Conservation (phyloP, 139 green algal species). For the Haematococcus sp. region DNA sequence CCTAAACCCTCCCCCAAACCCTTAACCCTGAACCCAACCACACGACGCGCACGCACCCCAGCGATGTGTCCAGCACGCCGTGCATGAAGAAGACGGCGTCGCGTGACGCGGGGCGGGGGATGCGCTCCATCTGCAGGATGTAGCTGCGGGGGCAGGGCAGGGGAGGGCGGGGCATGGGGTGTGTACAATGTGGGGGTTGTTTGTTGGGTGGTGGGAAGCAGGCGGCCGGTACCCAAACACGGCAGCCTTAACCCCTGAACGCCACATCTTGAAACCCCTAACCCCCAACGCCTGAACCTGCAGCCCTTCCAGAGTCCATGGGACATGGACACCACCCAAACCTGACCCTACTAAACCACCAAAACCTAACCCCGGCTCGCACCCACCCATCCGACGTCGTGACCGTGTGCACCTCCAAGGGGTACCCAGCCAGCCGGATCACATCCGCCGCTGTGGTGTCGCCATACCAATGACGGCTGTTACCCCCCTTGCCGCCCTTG, state of each 20-base stretch:
- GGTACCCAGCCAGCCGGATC: constrained; percentile 46
- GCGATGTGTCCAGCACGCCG: constrained; percentile 85
- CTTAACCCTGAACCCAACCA: no score
- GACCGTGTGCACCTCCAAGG: constrained; percentile 49
- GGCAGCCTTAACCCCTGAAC: no score
- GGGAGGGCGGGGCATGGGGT: neutral
- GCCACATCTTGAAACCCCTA: no score
- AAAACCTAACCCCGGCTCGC: neutral
- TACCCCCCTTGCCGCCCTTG: no score
- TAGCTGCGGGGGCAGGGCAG: constrained; percentile 46
- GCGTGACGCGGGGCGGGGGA: constrained; percentile 61
- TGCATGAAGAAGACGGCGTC: constrained; percentile 86
- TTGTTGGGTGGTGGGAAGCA: neutral
- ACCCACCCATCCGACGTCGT: constrained; percentile 35
- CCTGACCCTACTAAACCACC: neutral
- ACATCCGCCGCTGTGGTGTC: constrained; percentile 10
- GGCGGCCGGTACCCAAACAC: no score
- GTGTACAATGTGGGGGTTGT: constrained; percentile 6
- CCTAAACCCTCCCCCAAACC: no score
- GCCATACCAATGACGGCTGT: no score
- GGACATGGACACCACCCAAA: neutral
- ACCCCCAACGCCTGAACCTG: no score
- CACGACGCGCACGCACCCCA: constrained; percentile 94
- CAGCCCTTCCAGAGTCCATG: no score
- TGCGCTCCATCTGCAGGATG: constrained; percentile 79